Evolutionary conservation across 1,284 basidiomycete species (phyloP).

Genomic region (Ganoderma meredithae): DNA sequence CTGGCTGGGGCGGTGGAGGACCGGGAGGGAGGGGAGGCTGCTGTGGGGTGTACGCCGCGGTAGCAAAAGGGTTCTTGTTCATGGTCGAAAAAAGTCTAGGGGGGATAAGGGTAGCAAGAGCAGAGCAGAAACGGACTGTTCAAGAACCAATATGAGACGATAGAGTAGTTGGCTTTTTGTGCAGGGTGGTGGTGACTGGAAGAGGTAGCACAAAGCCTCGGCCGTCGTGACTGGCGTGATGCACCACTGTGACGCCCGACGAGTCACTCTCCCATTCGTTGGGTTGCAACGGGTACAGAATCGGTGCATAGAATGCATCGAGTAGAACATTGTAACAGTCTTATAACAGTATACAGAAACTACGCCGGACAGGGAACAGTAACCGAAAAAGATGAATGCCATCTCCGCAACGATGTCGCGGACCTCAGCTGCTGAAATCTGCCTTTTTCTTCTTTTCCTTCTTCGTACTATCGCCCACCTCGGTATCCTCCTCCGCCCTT

Average conservation of each 20-base stretch:
- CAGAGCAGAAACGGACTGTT: background rate
- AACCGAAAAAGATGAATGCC: background rate
- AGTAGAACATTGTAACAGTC: background rate
- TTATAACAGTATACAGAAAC: background rate
- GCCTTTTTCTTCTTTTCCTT: slow-evolving; percentile 43
- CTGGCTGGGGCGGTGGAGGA: slow-evolving; percentile 73
- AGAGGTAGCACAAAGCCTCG: slow-evolving; percentile 9
- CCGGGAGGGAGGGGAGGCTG: slow-evolving; percentile 82
- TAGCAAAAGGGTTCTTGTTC: slow-evolving; percentile 84
- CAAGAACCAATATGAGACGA: slow-evolving; percentile 29
- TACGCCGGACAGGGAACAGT: background rate
- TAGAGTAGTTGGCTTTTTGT: slow-evolving; percentile 30
- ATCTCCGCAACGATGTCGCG: background rate
- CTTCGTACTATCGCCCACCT: slow-evolving; percentile 36
- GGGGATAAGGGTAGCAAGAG: background rate
- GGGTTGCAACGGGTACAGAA: background rate
- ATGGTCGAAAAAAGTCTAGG: slow-evolving; percentile 45
- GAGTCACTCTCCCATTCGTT: slow-evolving; percentile 4
- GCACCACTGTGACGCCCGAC: slow-evolving; percentile 4
- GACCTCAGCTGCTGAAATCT: slow-evolving; percentile 7
- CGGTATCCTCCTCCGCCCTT: slow-evolving; percentile 30
- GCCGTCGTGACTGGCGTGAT: slow-evolving; percentile 5
- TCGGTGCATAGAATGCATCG: background rate
- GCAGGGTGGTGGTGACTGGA: slow-evolving; percentile 23
- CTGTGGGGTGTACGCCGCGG: slow-evolving; percentile 68